Conservation (phyloP, 805 yeast genomes). For the Sungouiozyma ichnusensis region DNA sequence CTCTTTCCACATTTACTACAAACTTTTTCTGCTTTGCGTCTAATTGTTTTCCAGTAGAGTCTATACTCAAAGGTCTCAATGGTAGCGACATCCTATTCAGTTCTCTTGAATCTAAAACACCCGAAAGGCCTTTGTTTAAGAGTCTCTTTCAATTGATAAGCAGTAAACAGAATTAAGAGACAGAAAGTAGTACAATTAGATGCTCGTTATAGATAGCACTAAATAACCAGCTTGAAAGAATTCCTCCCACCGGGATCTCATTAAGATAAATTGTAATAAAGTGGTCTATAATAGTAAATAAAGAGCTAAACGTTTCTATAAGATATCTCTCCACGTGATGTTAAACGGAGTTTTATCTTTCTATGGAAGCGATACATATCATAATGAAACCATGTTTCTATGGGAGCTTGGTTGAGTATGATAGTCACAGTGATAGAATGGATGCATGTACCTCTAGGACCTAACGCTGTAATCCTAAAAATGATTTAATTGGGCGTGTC, state of each 20-base stretch:
- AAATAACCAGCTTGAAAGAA: too few species aligned
- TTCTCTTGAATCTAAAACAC: not conserved
- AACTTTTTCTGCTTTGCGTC: constrained; percentile 62
- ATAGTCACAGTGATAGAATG: too few species aligned
- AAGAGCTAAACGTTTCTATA: too few species aligned
- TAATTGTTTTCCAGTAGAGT: constrained; percentile 25
- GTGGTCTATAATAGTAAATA: not conserved
- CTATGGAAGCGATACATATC: too few species aligned
- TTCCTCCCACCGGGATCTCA: not conserved
- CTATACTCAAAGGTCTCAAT: constrained; percentile 24
- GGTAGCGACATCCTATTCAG: constrained; percentile 24
- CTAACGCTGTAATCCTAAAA: too few species aligned
- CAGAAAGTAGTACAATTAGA: not conserved
- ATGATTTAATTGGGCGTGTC: too few species aligned
- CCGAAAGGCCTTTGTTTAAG: not conserved
- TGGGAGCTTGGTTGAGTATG: too few species aligned
- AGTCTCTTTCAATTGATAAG: not conserved
- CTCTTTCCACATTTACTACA: constrained; percentile 56
- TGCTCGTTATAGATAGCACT: too few species aligned
- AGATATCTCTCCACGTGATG: too few species aligned
- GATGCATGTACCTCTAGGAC: too few species aligned
- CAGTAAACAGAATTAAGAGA: not conserved
- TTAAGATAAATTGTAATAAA: not conserved
- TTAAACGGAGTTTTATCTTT: too few species aligned
- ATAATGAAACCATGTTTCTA: too few species aligned